Base-by-base conservation (phyloP, 768 basidiomycete genomes). In the Serendipita sp. region DNA sequence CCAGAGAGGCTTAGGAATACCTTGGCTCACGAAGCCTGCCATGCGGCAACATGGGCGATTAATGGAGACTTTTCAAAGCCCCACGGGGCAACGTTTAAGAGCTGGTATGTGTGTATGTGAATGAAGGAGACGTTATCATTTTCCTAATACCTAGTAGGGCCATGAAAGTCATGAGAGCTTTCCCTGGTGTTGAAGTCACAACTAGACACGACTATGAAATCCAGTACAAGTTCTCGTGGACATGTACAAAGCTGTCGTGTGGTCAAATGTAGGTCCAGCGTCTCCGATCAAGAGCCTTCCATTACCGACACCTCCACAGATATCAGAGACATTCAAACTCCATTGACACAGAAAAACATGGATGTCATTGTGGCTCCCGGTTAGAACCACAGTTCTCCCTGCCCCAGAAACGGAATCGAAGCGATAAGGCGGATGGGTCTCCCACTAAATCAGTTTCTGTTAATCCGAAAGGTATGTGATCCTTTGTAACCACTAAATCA, bases 181-280 rank as follows among this genome's bases (percentile, higher is more conserved):
- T 60, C 18, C 55, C 29, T 3, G 55, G 18, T 36, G 55, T 60
- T 60, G 29, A 60, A n/a, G 33, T 60, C 10, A 60, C 55, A n/a
- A 60, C 55, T 8, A 60, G 36, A 34, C 55, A 60, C 36, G 55
- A 60, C 33, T 60, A 60, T 34, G 55, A 60, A n/a, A 60, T 60
- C 33, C 27, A 60, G n/a, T 60, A 60, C 36, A 60, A 60, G 36
- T 60, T 5, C 27, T 23, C 55, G 18, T 60, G 55, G 55, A 60
- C 36, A 37, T 60, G 55, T 18, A 10, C 31, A 8, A 37, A 10
- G 16, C 18, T 29, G 11, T 27, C 18, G 4, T 60, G 55, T 33
- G 55, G 55, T 29, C 55, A 60, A 33, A 34, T 60, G 55, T 60
- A 23, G 10, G 55, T 60, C n/a, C 16, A 37, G 8, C 23, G 4